Evolutionary conservation across 2,329 filamentous ascomycete species (phyloP).

Genomic region (Acephala macrosclerotiorum): DNA sequence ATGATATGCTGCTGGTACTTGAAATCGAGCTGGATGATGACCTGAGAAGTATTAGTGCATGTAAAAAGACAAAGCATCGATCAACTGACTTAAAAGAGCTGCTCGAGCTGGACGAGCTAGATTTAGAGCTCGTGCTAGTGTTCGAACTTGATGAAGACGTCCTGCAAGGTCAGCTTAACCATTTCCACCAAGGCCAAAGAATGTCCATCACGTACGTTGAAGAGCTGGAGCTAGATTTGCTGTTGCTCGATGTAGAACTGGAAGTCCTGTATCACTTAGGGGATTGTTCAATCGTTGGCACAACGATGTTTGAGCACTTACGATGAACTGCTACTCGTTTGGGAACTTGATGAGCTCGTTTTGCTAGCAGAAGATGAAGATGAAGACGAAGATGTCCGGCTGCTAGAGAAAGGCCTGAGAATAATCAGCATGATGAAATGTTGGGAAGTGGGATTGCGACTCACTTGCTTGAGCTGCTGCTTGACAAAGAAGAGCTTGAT

Average conservation of each 20-base stretch:
- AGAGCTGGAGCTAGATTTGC: neutral
- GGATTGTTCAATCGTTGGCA: no score
- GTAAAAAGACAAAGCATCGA: neutral
- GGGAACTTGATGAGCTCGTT: neutral
- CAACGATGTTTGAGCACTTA: no score
- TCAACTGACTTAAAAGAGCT: neutral
- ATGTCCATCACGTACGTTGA: neutral
- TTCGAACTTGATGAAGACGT: neutral
- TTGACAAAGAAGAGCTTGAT: neutral
- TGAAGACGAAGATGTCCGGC: neutral
- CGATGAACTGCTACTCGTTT: no score
- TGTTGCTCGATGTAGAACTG: no score
- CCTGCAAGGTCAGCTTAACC: neutral
- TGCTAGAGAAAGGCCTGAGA: neutral
- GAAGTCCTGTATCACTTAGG: no score
- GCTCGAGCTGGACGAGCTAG: neutral
- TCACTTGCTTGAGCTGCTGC: conserved; percentile 3
- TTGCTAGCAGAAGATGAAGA: neutral
- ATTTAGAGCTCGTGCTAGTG: neutral
- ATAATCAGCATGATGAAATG: neutral
- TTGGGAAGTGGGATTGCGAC: neutral
- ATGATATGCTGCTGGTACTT: neutral
- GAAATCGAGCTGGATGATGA: neutral
- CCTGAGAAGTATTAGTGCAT: neutral
- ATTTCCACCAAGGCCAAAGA: neutral